phyloP scores from a whole-genome alignment of 257 asterid genomes.

The Nicotiana benthamiana region DNA sequence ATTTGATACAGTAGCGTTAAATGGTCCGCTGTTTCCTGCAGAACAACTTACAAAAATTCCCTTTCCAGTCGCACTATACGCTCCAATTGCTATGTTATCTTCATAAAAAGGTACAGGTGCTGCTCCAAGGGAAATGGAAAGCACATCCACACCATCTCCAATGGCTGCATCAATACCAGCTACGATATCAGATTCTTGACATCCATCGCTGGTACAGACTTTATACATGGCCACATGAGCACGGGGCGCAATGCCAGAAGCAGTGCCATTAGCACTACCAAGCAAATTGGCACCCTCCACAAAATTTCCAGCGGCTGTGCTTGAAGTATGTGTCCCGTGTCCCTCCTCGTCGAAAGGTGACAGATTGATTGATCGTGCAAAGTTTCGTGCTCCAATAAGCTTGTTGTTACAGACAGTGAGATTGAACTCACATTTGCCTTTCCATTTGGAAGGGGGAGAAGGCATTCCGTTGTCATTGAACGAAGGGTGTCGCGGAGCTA shows the following conservation, averaged over 20 bases:
- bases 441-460: slow-evolving; percentile 6
- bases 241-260: slow-evolving; percentile 21
- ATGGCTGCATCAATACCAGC: slow-evolving; percentile 18
- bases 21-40: slow-evolving; percentile 21
- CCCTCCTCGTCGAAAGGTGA: not conserved
- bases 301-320: slow-evolving; percentile 22
- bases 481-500: not conserved
- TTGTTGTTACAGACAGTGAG: not conserved
- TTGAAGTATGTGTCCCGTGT: slow-evolving; percentile 20
- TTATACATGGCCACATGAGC: slow-evolving; percentile 20
- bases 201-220: not conserved
- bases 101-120: not conserved
- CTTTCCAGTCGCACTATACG: slow-evolving; percentile 13
- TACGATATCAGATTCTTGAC: not conserved
- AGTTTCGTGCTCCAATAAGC: not conserved
- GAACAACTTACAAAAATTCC: slow-evolving; percentile 25
- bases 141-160: slow-evolving; percentile 22
- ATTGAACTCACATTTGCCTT: slow-evolving; percentile 2
- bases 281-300: slow-evolving; percentile 10
- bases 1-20: not conserved
- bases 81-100: slow-evolving; percentile 17
- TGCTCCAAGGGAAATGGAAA: slow-evolving; percentile 19
- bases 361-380: not conserved
- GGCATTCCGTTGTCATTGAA: not conserved
- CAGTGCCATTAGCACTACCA: slow-evolving; percentile 19